Evolutionary conservation across 2,329 filamentous ascomycete species (phyloP).

Genomic region (Fusarium sp.): DNA sequence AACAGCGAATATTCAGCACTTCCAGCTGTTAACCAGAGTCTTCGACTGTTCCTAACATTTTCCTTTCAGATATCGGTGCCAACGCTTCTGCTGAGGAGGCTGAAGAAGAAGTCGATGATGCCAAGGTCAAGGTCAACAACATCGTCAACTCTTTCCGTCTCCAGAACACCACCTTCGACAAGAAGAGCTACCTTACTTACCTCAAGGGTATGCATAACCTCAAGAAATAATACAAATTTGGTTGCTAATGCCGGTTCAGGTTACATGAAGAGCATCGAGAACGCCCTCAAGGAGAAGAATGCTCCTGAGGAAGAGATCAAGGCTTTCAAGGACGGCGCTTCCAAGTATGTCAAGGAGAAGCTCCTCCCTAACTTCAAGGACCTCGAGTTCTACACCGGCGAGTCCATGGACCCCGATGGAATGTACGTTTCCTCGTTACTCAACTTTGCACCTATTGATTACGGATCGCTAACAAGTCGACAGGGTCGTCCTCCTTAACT

Average conservation of each 20-base stretch:
- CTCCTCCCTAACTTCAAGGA: conserved; percentile 90
- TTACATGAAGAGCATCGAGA: conserved; percentile 93
- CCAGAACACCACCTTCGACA: conserved; percentile 81
- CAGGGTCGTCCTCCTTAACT: conserved; percentile 93
- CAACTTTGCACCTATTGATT: not conserved
- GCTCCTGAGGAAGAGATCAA: conserved; percentile 75
- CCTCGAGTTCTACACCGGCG: conserved; percentile 93
- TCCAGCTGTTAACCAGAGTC: not conserved
- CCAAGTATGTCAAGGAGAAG: conserved; percentile 81
- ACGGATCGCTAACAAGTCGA: conserved; percentile 13
- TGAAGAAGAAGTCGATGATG: conserved; percentile 79
- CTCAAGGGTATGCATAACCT: conserved; percentile 76
- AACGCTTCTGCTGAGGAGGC: conserved; percentile 96
- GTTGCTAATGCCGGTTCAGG: conserved; percentile 57
- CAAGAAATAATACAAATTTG: not conserved
- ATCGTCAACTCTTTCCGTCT: conserved; percentile 93
- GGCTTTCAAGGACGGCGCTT: conserved; percentile 82
- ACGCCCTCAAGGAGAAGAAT: conserved; percentile 71
- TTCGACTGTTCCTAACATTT: conserved; percentile 19
- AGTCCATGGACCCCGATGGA: conserved; percentile 92
- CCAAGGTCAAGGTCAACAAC: conserved; percentile 83
- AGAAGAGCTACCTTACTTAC: conserved; percentile 85
- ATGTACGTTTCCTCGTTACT: conserved; percentile 72
- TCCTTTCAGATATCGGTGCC: conserved; percentile 80
- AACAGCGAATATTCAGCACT: not conserved